A percentile compares a stretch with the other conserved stretches of the same genome.
These are phyloP conservation scores for Cutaneotrichosporon arboriforme DNA, from an alignment of 1,284 basidiomycete genomes.

Conservation along the genomic window DNA sequence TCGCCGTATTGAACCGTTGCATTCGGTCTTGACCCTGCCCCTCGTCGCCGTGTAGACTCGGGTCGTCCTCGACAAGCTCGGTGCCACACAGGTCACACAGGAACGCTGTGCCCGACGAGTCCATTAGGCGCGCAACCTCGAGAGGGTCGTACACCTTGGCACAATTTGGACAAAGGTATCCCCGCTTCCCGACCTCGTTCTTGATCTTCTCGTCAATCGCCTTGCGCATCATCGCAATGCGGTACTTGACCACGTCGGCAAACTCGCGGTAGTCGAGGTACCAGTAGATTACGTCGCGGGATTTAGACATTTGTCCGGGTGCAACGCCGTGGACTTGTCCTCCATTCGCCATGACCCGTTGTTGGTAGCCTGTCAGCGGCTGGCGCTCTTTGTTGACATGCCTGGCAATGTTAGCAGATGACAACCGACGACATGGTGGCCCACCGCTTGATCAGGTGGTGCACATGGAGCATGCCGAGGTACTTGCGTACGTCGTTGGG, in stretches of 20 bases:
- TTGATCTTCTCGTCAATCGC: constrained; percentile 77
- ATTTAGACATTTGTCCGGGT: not conserved
- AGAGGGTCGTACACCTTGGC: constrained; percentile 76
- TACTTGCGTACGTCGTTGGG: constrained; percentile 92
- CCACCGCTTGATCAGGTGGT: constrained; percentile 76
- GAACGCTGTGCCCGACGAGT: constrained; percentile 29
- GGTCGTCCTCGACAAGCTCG: constrained; percentile 85
- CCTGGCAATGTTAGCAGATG: constrained; percentile 18
- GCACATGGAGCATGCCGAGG: constrained; percentile 76
- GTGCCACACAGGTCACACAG: constrained; percentile 57
- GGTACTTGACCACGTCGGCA: constrained; percentile 96
- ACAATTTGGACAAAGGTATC: constrained; percentile 90
- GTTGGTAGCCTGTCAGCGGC: constrained; percentile 28
- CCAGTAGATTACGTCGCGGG: constrained; percentile 66
- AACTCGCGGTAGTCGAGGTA: constrained; percentile 94
- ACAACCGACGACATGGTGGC: constrained; percentile 33
- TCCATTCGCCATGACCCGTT: constrained; percentile 15
- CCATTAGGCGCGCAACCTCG: constrained; percentile 75
- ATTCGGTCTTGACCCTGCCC: constrained; percentile 70
- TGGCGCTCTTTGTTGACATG: constrained; percentile 45
- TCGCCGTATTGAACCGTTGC: constrained; percentile 90
- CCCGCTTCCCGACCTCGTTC: constrained; percentile 89
- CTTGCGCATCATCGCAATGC: constrained; percentile 87
- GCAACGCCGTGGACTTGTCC: constrained; percentile 8
- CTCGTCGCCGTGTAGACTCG: constrained; percentile 46